Percentiles rank a stretch among this genome's conserved stretches.
Conservation (phyloP, 2,329 filamentous ascomycete genomes). For the Orbilia brochopaga region DNA sequence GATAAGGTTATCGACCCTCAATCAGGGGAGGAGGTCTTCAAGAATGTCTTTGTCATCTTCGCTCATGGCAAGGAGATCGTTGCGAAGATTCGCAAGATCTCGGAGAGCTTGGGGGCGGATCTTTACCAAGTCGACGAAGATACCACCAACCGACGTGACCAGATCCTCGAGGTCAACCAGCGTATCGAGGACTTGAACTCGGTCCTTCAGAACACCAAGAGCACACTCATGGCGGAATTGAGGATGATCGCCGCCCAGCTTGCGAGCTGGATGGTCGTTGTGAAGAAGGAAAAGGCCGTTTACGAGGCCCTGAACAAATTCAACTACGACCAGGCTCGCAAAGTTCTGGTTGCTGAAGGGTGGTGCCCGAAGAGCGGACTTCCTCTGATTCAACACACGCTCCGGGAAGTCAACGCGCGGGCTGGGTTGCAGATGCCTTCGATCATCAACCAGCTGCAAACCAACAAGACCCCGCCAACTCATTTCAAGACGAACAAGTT, state of each 20-base stretch:
- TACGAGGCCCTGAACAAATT: constrained; percentile 95
- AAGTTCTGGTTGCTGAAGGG: constrained; percentile 95
- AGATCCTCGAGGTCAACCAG: constrained; percentile 96
- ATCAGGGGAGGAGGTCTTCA: constrained; percentile 88
- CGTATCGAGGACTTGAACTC: constrained; percentile 88
- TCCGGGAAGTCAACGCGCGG: constrained; percentile 95
- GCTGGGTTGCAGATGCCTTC: constrained; percentile 96
- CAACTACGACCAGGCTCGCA: constrained; percentile 92
- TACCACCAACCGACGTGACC: constrained; percentile 89
- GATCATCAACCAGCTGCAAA: constrained; percentile 96
- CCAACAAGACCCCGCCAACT: constrained; percentile 95
- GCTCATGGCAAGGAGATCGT: constrained; percentile 98
- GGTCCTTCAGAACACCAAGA: constrained; percentile 92
- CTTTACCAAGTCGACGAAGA: constrained; percentile 98
- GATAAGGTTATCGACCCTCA: constrained; percentile 89
- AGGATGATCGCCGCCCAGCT: constrained; percentile 90
- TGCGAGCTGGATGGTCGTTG: constrained; percentile 94
- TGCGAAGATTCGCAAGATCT: constrained; percentile 98
- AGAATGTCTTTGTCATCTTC: constrained; percentile 99
- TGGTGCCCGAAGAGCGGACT: constrained; percentile 96
- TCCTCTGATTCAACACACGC: constrained; percentile 83
- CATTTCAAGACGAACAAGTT: constrained; percentile 99
- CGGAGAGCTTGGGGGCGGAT: constrained; percentile 92
- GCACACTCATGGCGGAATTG: constrained; percentile 88
- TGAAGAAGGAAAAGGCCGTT: constrained; percentile 97